Evolutionary conservation across 306 rosid genomes (phyloP).

Genomic region (Styphnolobium japonicum): DNA sequence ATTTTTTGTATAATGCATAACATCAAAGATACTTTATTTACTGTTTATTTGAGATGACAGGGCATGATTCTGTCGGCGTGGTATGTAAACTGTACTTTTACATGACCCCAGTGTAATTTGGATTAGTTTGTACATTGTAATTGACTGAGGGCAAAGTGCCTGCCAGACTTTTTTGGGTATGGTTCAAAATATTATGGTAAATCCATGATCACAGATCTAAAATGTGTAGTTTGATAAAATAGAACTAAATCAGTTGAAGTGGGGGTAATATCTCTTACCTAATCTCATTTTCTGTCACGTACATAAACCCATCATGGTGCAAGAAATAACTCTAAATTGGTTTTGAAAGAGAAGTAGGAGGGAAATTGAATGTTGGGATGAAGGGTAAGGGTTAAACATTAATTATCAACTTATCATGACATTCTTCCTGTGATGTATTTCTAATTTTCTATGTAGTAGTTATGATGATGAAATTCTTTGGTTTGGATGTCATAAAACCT

Average conservation of each 20-base stretch:
- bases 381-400: background rate
- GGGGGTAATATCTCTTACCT: background rate
- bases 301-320: background rate
- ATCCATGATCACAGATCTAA: background rate
- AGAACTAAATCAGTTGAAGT: background rate
- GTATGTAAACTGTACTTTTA: background rate
- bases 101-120: background rate
- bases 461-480: background rate
- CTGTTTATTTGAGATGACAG: background rate
- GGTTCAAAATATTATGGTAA: constrained; percentile 7
- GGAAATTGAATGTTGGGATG: background rate
- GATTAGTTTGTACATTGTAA: background rate
- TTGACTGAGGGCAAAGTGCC: background rate
- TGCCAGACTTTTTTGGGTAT: background rate
- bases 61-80: constrained; percentile 10
- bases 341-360: constrained; percentile 13
- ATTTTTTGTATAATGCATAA: background rate
- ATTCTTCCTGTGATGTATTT: background rate
- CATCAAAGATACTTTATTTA: background rate
- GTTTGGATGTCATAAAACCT: background rate
- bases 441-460: background rate
- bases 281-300: constrained; percentile 1
- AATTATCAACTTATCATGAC: background rate
- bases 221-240: background rate
- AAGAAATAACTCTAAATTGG: background rate